Percentiles rank a stretch among this genome's conserved stretches.
Evolutionary conservation across 768 basidiomycete species (phyloP).

Genomic region (Mycena chlorophos): DNA sequence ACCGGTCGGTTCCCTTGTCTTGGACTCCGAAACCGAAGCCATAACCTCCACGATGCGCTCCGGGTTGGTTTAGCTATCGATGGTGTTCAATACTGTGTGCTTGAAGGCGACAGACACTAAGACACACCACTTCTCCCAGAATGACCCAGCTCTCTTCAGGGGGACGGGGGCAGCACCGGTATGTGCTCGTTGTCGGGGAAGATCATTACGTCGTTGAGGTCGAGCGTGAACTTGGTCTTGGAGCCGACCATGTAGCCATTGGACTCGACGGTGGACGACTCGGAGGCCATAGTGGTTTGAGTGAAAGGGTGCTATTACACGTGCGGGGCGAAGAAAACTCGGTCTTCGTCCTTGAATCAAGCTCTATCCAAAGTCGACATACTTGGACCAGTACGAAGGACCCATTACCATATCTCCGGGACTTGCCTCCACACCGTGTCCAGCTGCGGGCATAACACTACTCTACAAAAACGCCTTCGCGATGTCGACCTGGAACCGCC

Average conservation of each 20-base stretch:
- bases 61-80: constrained; percentile 5
- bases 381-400: too few relatives aligned
- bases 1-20: constrained; percentile 7
- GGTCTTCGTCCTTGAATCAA: too few relatives aligned
- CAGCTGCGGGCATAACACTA: too few relatives aligned
- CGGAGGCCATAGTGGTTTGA: neutral
- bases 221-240: constrained; percentile 6
- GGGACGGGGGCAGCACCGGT: constrained; percentile 3
- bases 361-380: too few relatives aligned
- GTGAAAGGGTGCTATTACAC: neutral
- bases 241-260: constrained; percentile 2
- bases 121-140: constrained; percentile 9
- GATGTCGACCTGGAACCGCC: constrained; percentile 69
- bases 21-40: constrained; percentile 5
- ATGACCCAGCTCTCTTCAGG: constrained; percentile 16
- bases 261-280: neutral
- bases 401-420: too few relatives aligned
- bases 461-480: constrained; percentile 51
- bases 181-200: constrained; percentile 13
- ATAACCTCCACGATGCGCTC: neutral
- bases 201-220: constrained; percentile 6
- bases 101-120: neutral
- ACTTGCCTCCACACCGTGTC: too few relatives aligned
- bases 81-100: neutral
- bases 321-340: too few relatives aligned